phyloP scores from a whole-genome alignment of 192 early-diverging fungal species.

The Rhizophagus clarus region DNA sequence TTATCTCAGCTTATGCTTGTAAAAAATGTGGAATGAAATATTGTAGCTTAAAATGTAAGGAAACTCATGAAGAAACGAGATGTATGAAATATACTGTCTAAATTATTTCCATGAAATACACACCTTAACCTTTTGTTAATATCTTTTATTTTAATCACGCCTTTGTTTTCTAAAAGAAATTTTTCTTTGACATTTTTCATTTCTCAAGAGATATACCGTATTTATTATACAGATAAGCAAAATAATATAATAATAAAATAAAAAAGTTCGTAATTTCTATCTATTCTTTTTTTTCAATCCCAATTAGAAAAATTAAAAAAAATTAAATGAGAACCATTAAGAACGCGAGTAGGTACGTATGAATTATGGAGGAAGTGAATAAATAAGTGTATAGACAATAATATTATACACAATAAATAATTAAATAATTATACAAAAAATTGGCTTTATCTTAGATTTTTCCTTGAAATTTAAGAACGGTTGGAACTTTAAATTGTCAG shows the following conservation, averaged over 20 bases:
- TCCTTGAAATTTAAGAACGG: neutral
- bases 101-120: neutral
- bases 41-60: conserved; percentile 25
- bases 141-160: neutral
- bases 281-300: too few relatives aligned
- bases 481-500: neutral
- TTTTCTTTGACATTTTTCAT: too few relatives aligned
- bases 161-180: neutral
- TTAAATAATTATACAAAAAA: neutral
- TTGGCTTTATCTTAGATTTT: neutral
- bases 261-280: too few relatives aligned
- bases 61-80: conserved; percentile 27
- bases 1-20: conserved; percentile 25
- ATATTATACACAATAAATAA: neutral
- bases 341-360: too few relatives aligned
- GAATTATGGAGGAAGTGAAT: too few relatives aligned
- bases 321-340: too few relatives aligned
- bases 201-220: too few relatives aligned
- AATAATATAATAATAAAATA: too few relatives aligned
- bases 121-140: neutral
- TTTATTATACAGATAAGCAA: too few relatives aligned
- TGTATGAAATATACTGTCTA: conserved; percentile 28
- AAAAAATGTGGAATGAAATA: conserved; percentile 30
- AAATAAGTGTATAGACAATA: too few relatives aligned
- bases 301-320: too few relatives aligned